phyloP scores from a whole-genome alignment of 352 stramenopile species.

The Pythium insidiosum region DNA sequence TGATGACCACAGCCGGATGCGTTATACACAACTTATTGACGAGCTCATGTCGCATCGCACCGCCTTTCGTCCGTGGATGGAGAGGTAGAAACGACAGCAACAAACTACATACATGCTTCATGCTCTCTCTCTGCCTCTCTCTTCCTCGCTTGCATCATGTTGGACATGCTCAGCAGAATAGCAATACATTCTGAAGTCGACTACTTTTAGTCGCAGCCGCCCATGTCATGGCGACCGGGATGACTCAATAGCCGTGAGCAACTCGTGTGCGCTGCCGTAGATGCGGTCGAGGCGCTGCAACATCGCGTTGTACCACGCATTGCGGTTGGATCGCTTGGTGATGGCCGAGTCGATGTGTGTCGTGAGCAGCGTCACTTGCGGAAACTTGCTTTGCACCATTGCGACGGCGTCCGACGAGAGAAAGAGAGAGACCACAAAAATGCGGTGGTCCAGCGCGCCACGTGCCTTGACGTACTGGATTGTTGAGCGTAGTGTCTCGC shows the following conservation, averaged over 20 bases:
- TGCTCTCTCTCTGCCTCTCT: too few species aligned
- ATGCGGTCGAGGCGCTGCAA: not conserved
- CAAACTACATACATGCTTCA: too few species aligned
- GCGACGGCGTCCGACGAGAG: not conserved
- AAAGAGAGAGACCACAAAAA: not conserved
- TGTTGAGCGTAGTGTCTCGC: not conserved
- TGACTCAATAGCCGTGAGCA: not conserved
- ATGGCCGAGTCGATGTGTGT: slow-evolving; percentile 14
- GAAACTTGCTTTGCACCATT: not conserved
- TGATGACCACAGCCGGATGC: too few species aligned
- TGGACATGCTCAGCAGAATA: too few species aligned
- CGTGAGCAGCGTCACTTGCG: slow-evolving; percentile 17
- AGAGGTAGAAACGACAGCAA: too few species aligned
- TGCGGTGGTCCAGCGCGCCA: slow-evolving; percentile 28
- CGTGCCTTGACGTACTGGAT: slow-evolving; percentile 12
- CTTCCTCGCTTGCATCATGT: too few species aligned
- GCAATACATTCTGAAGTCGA: too few species aligned
- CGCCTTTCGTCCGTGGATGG: too few species aligned
- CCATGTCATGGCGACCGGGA: too few species aligned
- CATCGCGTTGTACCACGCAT: not conserved
- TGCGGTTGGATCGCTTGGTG: not conserved
- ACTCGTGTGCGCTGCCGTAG: not conserved
- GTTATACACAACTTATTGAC: too few species aligned
- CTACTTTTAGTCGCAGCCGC: too few species aligned
- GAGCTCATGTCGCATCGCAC: too few species aligned